Evolutionary conservation across 2,329 filamentous ascomycete species (phyloP).

Genomic region (Trichoderma koningiopsis): DNA sequence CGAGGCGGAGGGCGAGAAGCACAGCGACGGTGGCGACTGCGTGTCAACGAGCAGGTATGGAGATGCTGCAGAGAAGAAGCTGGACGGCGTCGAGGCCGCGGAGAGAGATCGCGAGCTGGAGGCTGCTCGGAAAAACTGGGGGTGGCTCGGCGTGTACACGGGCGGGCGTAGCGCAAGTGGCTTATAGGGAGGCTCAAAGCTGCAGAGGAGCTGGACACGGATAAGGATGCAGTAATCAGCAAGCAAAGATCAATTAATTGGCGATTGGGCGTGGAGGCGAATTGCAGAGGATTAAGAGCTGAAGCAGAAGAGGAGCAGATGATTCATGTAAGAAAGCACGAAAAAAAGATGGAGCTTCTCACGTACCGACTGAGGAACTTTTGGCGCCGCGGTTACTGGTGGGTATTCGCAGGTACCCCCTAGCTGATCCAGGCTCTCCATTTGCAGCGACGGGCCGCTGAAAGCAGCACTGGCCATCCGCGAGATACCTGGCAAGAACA

Average conservation of each 20-base stretch:
- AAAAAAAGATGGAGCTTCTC: not conserved
- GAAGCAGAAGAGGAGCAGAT: not conserved
- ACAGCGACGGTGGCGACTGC: conserved; percentile 1
- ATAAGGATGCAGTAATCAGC: too few relatives aligned
- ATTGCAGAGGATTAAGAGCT: not conserved
- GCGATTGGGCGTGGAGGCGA: too few relatives aligned
- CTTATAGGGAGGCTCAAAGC: not conserved
- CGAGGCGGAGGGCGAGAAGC: conserved; percentile 9
- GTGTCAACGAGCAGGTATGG: not conserved
- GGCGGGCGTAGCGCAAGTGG: conserved; percentile 1
- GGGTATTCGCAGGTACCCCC: conserved; percentile 13
- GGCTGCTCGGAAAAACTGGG: conserved; percentile 18
- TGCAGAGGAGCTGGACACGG: not conserved
- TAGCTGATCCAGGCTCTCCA: not conserved
- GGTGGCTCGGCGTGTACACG: conserved; percentile 3
- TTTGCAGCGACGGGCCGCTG: not conserved
- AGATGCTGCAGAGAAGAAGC: not conserved
- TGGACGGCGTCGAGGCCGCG: not conserved
- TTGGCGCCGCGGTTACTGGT: conserved; percentile 7
- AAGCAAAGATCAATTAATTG: too few relatives aligned
- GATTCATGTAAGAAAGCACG: not conserved
- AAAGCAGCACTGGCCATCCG: not conserved
- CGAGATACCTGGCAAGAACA: conserved; percentile 5
- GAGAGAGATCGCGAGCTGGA: not conserved
- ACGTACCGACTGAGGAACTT: conserved; percentile 16